phyloP scores from a whole-genome alignment of 2,329 filamentous ascomycete genomes.

The Nigrospora sphaerica region DNA sequence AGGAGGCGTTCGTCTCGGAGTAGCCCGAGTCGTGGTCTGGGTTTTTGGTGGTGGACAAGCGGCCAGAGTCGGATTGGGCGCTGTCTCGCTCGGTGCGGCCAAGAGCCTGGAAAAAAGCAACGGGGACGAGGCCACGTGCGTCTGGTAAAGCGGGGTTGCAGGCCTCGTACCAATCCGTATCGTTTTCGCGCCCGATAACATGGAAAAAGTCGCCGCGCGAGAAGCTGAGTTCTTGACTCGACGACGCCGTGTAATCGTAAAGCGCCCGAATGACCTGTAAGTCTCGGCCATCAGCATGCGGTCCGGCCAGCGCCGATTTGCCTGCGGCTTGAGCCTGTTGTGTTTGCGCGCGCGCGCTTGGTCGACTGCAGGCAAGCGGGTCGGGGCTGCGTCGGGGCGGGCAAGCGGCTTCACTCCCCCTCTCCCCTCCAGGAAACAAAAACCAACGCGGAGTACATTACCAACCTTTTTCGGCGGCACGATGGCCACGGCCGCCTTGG shows the following conservation, averaged over 20 bases:
- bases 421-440: too few species aligned
- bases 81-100: slow-evolving; percentile 91
- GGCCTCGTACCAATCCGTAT: slow-evolving; percentile 94
- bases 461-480: slow-evolving; percentile 87
- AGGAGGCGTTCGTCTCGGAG: slow-evolving; percentile 44
- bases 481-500: slow-evolving; percentile 82
- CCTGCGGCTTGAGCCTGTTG: too few species aligned
- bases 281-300: slow-evolving; percentile 10
- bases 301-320: neutral
- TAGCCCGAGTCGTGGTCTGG: slow-evolving; percentile 90
- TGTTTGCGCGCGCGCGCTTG: too few species aligned
- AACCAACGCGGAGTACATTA: slow-evolving; percentile 14
- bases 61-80: slow-evolving; percentile 56
- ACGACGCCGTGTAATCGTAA: slow-evolving; percentile 81
- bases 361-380: neutral
- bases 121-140: slow-evolving; percentile 85
- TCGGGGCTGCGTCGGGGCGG: neutral
- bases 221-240: slow-evolving; percentile 77
- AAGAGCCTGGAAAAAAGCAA: slow-evolving; percentile 86
- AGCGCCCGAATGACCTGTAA: slow-evolving; percentile 89
- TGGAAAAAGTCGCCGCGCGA: slow-evolving; percentile 96
- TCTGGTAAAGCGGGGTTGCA: slow-evolving; percentile 88
- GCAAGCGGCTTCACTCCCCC: neutral
- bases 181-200: slow-evolving; percentile 92
- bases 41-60: slow-evolving; percentile 43